A percentile compares a stretch with the other conserved stretches of the same genome.
These are phyloP conservation scores for Paecilomyces sp. DNA, from an alignment of 2,329 filamentous ascomycete genomes.

Conservation along the genomic window DNA sequence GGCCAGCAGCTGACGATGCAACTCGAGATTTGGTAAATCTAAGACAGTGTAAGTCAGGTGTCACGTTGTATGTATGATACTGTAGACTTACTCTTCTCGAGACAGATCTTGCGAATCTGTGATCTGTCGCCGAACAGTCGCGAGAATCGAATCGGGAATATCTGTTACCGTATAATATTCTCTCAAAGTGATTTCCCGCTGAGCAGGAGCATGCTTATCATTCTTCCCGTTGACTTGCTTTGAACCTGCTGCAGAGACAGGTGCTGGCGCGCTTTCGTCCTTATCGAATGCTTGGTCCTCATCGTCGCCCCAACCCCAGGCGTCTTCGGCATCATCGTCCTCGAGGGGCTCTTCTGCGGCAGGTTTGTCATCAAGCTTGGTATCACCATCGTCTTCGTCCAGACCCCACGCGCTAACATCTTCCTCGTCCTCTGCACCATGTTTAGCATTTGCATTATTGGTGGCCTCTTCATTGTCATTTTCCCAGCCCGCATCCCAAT, in stretches of 20 bases:
- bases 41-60: slow-evolving; percentile 9
- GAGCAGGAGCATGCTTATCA: slow-evolving; percentile 7
- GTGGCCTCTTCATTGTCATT: slow-evolving; percentile 51
- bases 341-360: slow-evolving; percentile 10
- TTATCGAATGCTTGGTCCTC: slow-evolving; percentile 30
- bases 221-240: slow-evolving; percentile 17
- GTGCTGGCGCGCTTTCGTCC: slow-evolving; percentile 9
- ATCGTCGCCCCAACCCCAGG: slow-evolving; percentile 83
- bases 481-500: slow-evolving; percentile 77
- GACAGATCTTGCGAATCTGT: slow-evolving; percentile 33
- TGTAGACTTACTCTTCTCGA: slow-evolving; percentile 26
- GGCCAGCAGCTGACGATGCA: slow-evolving; percentile 34
- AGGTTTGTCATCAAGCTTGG: slow-evolving; percentile 10
- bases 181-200: slow-evolving; percentile 65
- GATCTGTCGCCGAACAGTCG: slow-evolving; percentile 34
- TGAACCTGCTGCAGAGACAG: slow-evolving; percentile 8
- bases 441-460: slow-evolving; percentile 9
- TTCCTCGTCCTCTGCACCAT: slow-evolving; percentile 29
- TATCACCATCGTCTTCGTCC: slow-evolving; percentile 33
- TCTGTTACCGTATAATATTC: slow-evolving; percentile 87
- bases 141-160: slow-evolving; percentile 68
- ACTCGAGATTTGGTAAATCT: slow-evolving; percentile 26
- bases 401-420: slow-evolving; percentile 47
- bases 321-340: slow-evolving; percentile 48
- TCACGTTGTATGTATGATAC: background rate